Conservation (phyloP, 176 grass and related monocot species). For the Paspalum notatum region DNA sequence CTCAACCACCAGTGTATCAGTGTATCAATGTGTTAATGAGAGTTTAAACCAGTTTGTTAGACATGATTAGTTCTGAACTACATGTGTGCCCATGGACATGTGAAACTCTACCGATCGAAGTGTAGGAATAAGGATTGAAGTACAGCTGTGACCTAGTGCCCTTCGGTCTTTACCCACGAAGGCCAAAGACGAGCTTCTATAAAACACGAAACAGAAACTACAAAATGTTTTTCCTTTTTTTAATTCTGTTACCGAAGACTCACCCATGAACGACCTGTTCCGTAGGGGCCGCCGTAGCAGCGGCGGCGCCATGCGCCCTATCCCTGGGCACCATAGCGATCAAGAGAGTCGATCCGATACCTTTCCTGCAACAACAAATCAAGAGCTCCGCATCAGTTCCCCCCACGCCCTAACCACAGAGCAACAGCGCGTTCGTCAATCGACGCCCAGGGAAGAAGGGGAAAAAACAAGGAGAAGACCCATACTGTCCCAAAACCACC, state of each 20-base stretch:
- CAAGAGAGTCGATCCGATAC: not conserved
- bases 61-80: slow-evolving; percentile 1
- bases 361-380: slow-evolving; percentile 5
- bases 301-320: not conserved
- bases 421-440: not conserved
- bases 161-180: not conserved
- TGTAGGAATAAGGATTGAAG: not conserved
- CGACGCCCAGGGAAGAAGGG: not conserved
- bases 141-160: not conserved
- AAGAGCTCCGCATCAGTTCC: slow-evolving; percentile 11
- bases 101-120: not conserved
- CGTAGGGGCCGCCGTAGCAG: not conserved
- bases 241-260: not conserved
- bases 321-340: slow-evolving; percentile 57
- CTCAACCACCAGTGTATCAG: not conserved
- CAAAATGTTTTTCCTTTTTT: not conserved
- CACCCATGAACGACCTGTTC: slow-evolving; percentile 35
- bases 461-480: not conserved
- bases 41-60: not conserved
- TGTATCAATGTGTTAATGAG: not conserved
- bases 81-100: not conserved
- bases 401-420: not conserved
- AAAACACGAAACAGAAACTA: not conserved
- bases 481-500: not conserved
- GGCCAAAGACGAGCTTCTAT: not conserved